Conservation (phyloP, 2,329 filamentous ascomycete species). For the Aspergillus sp. region DNA sequence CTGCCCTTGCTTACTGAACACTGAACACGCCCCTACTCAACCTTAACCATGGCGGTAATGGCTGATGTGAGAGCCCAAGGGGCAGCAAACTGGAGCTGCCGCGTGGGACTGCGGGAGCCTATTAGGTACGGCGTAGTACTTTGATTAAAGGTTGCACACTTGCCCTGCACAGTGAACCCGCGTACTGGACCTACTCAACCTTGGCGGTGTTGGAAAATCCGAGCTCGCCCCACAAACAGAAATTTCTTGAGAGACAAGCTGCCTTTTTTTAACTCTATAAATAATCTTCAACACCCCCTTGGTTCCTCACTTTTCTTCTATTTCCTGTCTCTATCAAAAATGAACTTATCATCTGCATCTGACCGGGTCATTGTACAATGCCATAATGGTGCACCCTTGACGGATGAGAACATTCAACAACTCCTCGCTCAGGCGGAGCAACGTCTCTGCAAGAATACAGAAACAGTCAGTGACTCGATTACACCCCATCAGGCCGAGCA, state of each 20-base stretch:
- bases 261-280: slow-evolving; percentile 6
- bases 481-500: neutral
- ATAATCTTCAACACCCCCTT: neutral
- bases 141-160: no score
- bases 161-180: no score
- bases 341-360: neutral
- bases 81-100: no score
- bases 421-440: slow-evolving; percentile 64
- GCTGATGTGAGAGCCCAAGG: no score
- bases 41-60: no score
- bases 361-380: neutral
- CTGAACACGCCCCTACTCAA: no score
- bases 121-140: no score
- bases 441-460: slow-evolving; percentile 46
- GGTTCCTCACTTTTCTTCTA: neutral
- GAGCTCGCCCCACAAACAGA: slow-evolving; percentile 5
- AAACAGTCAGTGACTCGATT: neutral
- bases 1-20: no score
- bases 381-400: slow-evolving; percentile 47
- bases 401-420: slow-evolving; percentile 63
- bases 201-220: neutral
- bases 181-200: no score
- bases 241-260: slow-evolving; percentile 1
- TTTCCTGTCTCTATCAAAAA: neutral
- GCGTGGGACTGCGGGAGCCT: no score